phyloP scores from a whole-genome alignment of 2,329 filamentous ascomycete species.

The Phaeosphaeriaceae sp. region DNA sequence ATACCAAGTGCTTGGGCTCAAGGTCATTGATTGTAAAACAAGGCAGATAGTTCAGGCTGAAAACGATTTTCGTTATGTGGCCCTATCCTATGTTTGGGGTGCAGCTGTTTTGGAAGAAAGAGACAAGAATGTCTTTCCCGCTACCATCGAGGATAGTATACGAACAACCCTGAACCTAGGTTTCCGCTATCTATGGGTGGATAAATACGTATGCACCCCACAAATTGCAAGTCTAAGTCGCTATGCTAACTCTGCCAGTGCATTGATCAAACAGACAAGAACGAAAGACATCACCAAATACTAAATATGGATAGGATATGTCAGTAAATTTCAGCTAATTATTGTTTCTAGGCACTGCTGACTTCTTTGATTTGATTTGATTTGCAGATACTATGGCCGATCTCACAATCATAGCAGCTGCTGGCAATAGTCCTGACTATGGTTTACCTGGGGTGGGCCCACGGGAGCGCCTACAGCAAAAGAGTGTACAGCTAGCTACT shows the following conservation, averaged over 20 bases:
- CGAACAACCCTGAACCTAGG: neutral
- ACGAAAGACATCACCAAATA: constrained; percentile 11
- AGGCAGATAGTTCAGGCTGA: neutral
- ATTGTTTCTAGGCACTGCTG: too few species aligned
- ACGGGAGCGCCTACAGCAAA: neutral
- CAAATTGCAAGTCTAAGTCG: neutral
- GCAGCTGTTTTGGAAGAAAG: neutral
- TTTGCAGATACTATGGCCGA: constrained; percentile 5
- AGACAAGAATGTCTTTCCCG: neutral
- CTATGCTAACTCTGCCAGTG: constrained; percentile 5
- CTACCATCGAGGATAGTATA: neutral
- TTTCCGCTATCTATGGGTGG: constrained; percentile 10
- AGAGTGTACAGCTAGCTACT: neutral
- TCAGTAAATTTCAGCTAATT: too few species aligned
- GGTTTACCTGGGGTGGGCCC: constrained; percentile 13
- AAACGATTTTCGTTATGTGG: neutral
- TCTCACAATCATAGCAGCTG: constrained; percentile 18
- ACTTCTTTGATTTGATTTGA: constrained; percentile 6
- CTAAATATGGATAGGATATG: constrained; percentile 9
- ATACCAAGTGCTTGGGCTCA: neutral
- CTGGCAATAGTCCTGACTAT: constrained; percentile 3
- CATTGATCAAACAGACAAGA: constrained; percentile 12
- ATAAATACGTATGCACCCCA: constrained; percentile 4
- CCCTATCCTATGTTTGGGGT: constrained; percentile 2
- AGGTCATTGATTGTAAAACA: neutral